Conservation (phyloP, 495 filamentous ascomycete species). For the Mycothermus thermophilus region DNA sequence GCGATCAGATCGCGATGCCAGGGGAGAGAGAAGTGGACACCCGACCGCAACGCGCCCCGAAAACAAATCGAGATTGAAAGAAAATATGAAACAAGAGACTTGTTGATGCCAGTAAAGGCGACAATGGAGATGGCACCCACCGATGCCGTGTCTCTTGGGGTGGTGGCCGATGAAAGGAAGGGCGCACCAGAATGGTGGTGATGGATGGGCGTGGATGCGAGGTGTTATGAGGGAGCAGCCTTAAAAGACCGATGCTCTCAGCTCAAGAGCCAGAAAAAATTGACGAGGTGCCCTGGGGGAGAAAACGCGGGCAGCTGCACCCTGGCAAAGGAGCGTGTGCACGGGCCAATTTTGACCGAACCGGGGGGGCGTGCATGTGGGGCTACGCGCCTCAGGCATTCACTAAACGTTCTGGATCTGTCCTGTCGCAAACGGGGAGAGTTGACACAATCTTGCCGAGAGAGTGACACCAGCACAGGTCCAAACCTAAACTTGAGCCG, state of each 20-base stretch:
- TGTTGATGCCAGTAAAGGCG: slow-evolving; percentile 3
- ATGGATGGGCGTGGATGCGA: no score
- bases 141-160: slow-evolving; percentile 3
- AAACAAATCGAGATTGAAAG: slow-evolving; percentile 1
- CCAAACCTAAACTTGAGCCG: no score
- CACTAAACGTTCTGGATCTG: no score
- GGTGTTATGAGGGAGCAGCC: slow-evolving; percentile 3
- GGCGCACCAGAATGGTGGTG: slow-evolving; percentile 2
- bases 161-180: slow-evolving; percentile 7
- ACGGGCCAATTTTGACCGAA: slow-evolving; percentile 7
- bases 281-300: background rate
- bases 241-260: background rate
- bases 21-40: slow-evolving; percentile 5
- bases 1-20: slow-evolving; percentile 3
- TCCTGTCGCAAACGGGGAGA: slow-evolving; percentile 1
- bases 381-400: slow-evolving; percentile 1
- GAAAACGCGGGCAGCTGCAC: slow-evolving; percentile 7
- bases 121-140: background rate
- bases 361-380: slow-evolving; percentile 3
- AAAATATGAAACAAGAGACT: slow-evolving; percentile 2
- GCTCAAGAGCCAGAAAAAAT: slow-evolving; percentile 2
- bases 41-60: slow-evolving; percentile 6
- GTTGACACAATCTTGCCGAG: no score
- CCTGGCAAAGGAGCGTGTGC: slow-evolving; percentile 3
- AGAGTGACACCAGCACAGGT: no score